A percentile compares a stretch with the other conserved stretches of the same genome.
Conservation (phyloP, 2,329 filamentous ascomycete genomes). For the Venturia aucupariae region DNA sequence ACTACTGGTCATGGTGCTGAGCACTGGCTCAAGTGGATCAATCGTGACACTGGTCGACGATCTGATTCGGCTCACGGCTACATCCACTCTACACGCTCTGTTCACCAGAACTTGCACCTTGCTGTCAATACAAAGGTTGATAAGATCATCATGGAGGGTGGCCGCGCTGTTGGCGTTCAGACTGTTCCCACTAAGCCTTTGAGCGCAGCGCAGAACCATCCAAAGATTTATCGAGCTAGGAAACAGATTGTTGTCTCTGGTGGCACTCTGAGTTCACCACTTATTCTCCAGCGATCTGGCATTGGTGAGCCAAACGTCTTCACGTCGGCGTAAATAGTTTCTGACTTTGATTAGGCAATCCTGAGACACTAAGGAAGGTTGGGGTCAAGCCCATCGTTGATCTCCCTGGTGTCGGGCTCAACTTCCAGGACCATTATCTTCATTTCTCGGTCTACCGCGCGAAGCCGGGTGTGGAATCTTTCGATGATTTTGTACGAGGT, state of each 20-base stretch:
- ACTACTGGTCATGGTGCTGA: constrained; percentile 60
- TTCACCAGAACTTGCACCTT: constrained; percentile 62
- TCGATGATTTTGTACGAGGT: constrained; percentile 71
- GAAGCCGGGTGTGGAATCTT: constrained; percentile 66
- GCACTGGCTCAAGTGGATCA: constrained; percentile 83
- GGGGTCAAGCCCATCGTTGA: constrained; percentile 62
- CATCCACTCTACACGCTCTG: constrained; percentile 63
- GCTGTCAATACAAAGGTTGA: constrained; percentile 70
- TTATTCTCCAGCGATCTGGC: constrained; percentile 67
- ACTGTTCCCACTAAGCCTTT: constrained; percentile 64
- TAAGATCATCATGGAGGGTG: constrained; percentile 65
- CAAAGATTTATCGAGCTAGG: constrained; percentile 55
- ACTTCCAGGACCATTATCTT: constrained; percentile 67
- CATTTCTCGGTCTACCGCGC: constrained; percentile 63
- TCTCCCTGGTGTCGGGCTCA: constrained; percentile 63
- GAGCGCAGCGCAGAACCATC: constrained; percentile 41
- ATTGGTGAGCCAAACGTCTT: constrained; percentile 34
- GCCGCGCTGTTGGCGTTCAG: constrained; percentile 60
- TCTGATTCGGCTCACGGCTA: constrained; percentile 72
- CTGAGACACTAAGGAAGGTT: constrained; percentile 58
- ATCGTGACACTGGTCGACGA: constrained; percentile 58
- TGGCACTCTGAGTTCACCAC: constrained; percentile 63
- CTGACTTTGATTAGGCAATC: constrained; percentile 38
- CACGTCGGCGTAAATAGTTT: constrained; percentile 16
- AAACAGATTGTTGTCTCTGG: constrained; percentile 67